Conservation (phyloP, 2,329 filamentous ascomycete genomes). For the Emmonsiellopsis sp. region DNA sequence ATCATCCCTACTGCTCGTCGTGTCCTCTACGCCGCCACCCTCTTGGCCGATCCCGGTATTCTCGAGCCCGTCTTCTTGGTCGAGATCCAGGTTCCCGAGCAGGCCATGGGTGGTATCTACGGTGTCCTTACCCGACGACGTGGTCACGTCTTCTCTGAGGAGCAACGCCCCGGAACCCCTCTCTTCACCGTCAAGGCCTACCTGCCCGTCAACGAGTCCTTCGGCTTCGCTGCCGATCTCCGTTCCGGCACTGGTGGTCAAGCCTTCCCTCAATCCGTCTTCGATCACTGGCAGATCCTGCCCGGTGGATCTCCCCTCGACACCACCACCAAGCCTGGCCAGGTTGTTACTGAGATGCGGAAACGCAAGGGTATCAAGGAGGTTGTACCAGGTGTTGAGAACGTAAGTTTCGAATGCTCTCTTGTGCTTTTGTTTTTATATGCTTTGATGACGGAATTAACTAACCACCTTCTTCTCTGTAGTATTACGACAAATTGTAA, state of each 20-base stretch:
- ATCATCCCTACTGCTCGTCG: slow-evolving; percentile 96
- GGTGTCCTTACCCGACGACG: slow-evolving; percentile 93
- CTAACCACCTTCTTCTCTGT: slow-evolving; percentile 30
- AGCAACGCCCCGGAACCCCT: slow-evolving; percentile 96
- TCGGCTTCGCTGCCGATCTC: slow-evolving; percentile 98
- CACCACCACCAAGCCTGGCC: slow-evolving; percentile 67
- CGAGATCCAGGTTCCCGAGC: slow-evolving; percentile 98
- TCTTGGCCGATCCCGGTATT: slow-evolving; percentile 83
- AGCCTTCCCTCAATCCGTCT: slow-evolving; percentile 97
- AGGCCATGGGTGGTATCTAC: slow-evolving; percentile 99
- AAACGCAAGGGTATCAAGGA: slow-evolving; percentile 99
- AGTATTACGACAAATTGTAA: slow-evolving; percentile 99
- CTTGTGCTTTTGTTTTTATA: not conserved
- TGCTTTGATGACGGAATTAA: not conserved
- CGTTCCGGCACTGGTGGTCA: slow-evolving; percentile 88
- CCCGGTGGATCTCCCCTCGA: slow-evolving; percentile 91
- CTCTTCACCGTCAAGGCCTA: slow-evolving; percentile 99
- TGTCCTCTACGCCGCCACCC: slow-evolving; percentile 87
- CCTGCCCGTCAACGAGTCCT: slow-evolving; percentile 92
- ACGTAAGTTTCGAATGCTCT: slow-evolving; percentile 57
- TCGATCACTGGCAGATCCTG: slow-evolving; percentile 97
- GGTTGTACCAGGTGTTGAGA: slow-evolving; percentile 83
- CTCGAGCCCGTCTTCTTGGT: slow-evolving; percentile 98
- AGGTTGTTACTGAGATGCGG: slow-evolving; percentile 79
- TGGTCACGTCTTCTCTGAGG: slow-evolving; percentile 98